Conservation (phyloP, 345 rosid genomes). For the Eutrema heterophyllum region DNA sequence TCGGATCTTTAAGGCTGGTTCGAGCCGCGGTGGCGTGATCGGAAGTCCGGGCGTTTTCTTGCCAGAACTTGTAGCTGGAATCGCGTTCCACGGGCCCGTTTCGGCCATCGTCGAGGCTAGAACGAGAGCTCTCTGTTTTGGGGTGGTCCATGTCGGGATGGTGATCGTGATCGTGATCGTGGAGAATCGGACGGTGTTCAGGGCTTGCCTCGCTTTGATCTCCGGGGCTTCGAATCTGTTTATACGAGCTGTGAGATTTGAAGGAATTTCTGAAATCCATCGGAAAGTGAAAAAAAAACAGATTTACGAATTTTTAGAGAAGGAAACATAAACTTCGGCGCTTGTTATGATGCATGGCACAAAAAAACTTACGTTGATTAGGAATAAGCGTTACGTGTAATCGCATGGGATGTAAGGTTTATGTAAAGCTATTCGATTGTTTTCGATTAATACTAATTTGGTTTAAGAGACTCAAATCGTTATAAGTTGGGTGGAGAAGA, state of each 20-base stretch:
- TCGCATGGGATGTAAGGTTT: neutral
- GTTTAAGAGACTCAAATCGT: neutral
- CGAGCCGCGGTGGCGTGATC: neutral
- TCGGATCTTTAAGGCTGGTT: neutral
- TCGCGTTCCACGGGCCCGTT: conserved; percentile 23
- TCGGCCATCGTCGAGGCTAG: neutral
- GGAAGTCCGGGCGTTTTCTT: neutral
- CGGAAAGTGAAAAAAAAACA: neutral
- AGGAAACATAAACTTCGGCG: conserved; percentile 26
- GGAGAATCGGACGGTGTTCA: conserved; percentile 59
- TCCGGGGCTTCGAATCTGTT: conserved; percentile 26
- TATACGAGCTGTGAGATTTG: conserved; percentile 40
- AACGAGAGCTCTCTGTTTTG: conserved; percentile 13
- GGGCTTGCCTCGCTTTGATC: conserved; percentile 15
- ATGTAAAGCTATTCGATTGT: neutral
- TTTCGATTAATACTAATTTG: neutral
- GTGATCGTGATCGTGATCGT: conserved; percentile 26
- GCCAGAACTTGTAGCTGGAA: conserved; percentile 40
- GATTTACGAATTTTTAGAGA: conserved; percentile 17
- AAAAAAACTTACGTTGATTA: conserved; percentile 12
- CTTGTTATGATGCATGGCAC: conserved; percentile 24
- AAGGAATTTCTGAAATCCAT: conserved; percentile 49
- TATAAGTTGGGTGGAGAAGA: neutral
- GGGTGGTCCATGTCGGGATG: neutral
- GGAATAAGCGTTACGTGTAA: conserved; percentile 3